Conservation (phyloP, 129 eudicot genomes). For the Flaveria sonorensis region DNA sequence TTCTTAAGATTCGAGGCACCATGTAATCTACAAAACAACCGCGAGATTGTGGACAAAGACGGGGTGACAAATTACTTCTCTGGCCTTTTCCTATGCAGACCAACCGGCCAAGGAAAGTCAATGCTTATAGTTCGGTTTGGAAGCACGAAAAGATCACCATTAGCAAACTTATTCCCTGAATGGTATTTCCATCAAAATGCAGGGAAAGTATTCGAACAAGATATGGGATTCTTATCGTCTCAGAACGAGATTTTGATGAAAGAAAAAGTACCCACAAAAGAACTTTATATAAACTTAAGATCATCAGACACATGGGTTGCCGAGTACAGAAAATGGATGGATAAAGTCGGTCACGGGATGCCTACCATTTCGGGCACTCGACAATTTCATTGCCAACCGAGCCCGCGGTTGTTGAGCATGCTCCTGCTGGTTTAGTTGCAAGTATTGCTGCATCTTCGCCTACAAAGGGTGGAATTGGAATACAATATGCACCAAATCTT, state of each 20-base stretch:
- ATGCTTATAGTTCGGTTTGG: slow-evolving; percentile 93
- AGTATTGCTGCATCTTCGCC: slow-evolving; percentile 80
- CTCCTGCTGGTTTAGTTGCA: slow-evolving; percentile 93
- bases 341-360: slow-evolving; percentile 97
- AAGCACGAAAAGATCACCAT: slow-evolving; percentile 60
- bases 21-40: slow-evolving; percentile 76
- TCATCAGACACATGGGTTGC: slow-evolving; percentile 96
- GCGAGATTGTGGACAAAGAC: slow-evolving; percentile 66
- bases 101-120: slow-evolving; percentile 91
- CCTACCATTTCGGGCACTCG: slow-evolving; percentile 89
- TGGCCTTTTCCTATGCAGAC: slow-evolving; percentile 84
- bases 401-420: slow-evolving; percentile 93
- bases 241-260: slow-evolving; percentile 77
- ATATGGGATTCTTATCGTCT: slow-evolving; percentile 92
- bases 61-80: slow-evolving; percentile 70
- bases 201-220: slow-evolving; percentile 91
- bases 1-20: slow-evolving; percentile 92
- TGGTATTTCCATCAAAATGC: slow-evolving; percentile 97
- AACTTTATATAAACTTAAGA: slow-evolving; percentile 69
- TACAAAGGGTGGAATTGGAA: slow-evolving; percentile 89
- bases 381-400: slow-evolving; percentile 67
- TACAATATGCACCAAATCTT: slow-evolving; percentile 68
- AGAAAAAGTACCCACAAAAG: slow-evolving; percentile 80
- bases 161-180: slow-evolving; percentile 58
- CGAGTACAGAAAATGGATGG: slow-evolving; percentile 98